phyloP scores from a whole-genome alignment of 306 rosid species.

The Quercus suber region DNA sequence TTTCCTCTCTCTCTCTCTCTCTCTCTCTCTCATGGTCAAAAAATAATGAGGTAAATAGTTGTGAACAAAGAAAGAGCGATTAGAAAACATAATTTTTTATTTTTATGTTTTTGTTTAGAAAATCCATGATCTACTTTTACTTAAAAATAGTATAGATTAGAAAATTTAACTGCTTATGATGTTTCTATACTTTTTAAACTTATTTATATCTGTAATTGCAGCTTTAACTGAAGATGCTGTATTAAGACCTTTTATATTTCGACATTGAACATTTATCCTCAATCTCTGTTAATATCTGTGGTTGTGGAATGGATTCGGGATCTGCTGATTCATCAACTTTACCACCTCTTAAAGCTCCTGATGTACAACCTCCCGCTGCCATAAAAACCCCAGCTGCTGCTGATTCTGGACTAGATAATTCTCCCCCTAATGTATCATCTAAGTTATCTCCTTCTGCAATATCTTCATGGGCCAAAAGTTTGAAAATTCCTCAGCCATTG shows the following conservation, averaged over 20 bases:
- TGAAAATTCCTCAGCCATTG: slow-evolving; percentile 73
- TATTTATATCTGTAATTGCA: slow-evolving; percentile 21
- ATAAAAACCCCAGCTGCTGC: slow-evolving; percentile 31
- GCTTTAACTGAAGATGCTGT: slow-evolving; percentile 28
- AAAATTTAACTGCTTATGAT: slow-evolving; percentile 3
- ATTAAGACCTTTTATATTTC: slow-evolving; percentile 25
- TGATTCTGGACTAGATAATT: slow-evolving; percentile 43
- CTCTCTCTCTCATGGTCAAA: not conserved
- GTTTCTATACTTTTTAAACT: slow-evolving; percentile 6
- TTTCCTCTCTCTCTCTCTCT: not conserved
- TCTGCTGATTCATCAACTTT: slow-evolving; percentile 42
- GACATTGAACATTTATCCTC: slow-evolving; percentile 27
- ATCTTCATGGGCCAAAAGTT: slow-evolving; percentile 87
- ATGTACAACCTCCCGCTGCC: slow-evolving; percentile 32
- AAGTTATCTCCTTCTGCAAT: slow-evolving; percentile 54
- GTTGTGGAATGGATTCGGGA: slow-evolving; percentile 62
- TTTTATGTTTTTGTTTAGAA: too few species aligned
- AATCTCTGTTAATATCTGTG: slow-evolving; percentile 20
- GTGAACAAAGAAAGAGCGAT: not conserved
- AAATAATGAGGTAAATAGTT: not conserved
- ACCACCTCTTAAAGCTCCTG: slow-evolving; percentile 34
- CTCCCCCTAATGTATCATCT: slow-evolving; percentile 44
- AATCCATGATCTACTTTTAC: too few species aligned
- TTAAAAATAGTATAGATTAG: not conserved
- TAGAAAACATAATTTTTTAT: not conserved